phyloP scores from a whole-genome alignment of 75 land plant species.

The Sequoia sempervirens region DNA sequence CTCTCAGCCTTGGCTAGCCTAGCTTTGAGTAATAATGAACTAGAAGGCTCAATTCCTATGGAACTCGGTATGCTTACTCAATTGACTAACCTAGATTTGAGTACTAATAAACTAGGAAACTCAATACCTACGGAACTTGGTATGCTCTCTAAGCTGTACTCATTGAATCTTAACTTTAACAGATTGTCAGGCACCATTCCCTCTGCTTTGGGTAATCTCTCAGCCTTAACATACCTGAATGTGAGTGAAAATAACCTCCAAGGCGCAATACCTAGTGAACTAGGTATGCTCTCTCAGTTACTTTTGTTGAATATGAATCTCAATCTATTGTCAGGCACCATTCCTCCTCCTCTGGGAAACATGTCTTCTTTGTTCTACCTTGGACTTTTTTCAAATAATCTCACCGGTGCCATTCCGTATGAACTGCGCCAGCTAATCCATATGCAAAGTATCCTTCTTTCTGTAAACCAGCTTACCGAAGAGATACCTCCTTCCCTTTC shows the following conservation, averaged over 20 bases:
- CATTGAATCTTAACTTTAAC: neutral
- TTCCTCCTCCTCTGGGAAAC: slow-evolving; percentile 19
- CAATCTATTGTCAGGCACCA: slow-evolving; percentile 24
- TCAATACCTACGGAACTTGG: neutral
- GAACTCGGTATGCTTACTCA: slow-evolving; percentile 12
- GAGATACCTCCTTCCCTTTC: neutral
- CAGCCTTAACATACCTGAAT: neutral
- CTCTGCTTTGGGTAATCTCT: neutral
- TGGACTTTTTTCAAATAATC: slow-evolving; percentile 22
- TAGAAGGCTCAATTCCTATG: slow-evolving; percentile 21
- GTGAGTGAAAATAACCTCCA: neutral
- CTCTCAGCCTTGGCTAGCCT: neutral
- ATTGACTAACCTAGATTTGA: too few species aligned
- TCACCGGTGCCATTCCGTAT: slow-evolving; percentile 28
- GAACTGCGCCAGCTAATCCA: slow-evolving; percentile 13
- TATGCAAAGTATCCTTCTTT: slow-evolving; percentile 17
- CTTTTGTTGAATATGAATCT: neutral
- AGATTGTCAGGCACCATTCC: neutral
- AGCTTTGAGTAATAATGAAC: slow-evolving; percentile 13
- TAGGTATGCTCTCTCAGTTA: neutral
- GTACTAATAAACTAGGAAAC: slow-evolving; percentile 15
- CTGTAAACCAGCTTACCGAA: neutral
- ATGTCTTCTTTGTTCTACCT: slow-evolving; percentile 22
- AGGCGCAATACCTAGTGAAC: neutral
- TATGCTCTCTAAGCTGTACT: neutral